Evolutionary conservation across 371 early-diverging fungal genomes (phyloP), one percentile per base, ranked within the genome.

Genomic region (Haplosporangium sp.): DNA sequence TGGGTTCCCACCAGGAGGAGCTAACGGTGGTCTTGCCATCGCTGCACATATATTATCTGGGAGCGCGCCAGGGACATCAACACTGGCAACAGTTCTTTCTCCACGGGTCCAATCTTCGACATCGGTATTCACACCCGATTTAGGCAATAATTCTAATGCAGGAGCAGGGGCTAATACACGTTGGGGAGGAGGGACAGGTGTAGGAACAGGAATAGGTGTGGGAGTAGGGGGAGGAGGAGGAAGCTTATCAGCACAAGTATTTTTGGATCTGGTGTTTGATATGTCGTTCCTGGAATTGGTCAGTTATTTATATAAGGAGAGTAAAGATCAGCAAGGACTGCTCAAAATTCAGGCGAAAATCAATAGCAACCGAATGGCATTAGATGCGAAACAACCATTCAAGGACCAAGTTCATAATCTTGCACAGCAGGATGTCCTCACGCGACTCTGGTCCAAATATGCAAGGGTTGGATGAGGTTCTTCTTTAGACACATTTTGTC

Each of bases 311-410:
- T 67, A 48, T 58, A 78, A 74, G 53, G 63, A 71, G 56, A 61
- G 39, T 52, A 77, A 72, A 53, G 71, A 78, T 42, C n/a, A 34
- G 0, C 71, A 70, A 5, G 74, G 74, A 3, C 19, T 63, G 35
- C 11, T 45, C 5, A 52, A 35, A 37, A 59, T 78, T 1, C 74
- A 67, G 34, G 63, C 67, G 20, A 56, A 70, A 58, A 73, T 78
- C 56, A 69, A 67, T 5, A 68, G 69, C 47, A 71, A 81, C n/a
- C 56, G 82, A 7, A 61, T 81, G 72, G 82, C 82, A 7, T 47
- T 81, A 45, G 82, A 81, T 62, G 61, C 44, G n/a, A 57, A 69
- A 53, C 82, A 64, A 35, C 65, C 71, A 8, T 70, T 71, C 20
- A 20, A 64, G 44, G 79, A 79, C 35, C 74, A 79, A 39, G 65